phyloP scores from a whole-genome alignment of 805 yeast genomes.

The Priceomyces melissophilus region DNA sequence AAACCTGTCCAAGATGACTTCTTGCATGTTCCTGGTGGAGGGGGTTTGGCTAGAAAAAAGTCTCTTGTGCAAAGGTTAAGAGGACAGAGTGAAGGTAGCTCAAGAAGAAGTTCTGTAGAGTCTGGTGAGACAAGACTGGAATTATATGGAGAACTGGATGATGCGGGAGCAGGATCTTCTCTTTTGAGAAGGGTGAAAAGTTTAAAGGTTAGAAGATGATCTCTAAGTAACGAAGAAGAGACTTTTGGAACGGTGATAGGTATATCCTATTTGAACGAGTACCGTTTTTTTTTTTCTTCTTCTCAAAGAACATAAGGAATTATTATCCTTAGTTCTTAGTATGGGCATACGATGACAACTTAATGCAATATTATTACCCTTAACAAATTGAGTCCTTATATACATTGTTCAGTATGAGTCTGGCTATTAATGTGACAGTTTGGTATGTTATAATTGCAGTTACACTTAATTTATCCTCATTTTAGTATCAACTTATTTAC shows the following conservation, averaged over 20 bases:
- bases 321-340: background rate
- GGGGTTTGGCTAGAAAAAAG: constrained; percentile 71
- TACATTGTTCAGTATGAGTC: too few relatives aligned
- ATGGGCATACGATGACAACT: too few relatives aligned
- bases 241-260: too few relatives aligned
- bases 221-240: constrained; percentile 1
- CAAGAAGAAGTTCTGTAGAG: constrained; percentile 27
- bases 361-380: background rate
- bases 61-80: constrained; percentile 71
- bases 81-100: constrained; percentile 26
- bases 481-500: too few relatives aligned
- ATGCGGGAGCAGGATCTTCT: constrained; percentile 42
- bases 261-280: too few relatives aligned
- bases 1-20: constrained; percentile 31
- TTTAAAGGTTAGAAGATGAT: constrained; percentile 68
- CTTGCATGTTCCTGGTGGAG: constrained; percentile 16
- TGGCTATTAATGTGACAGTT: too few relatives aligned
- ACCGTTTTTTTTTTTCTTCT: too few relatives aligned
- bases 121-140: constrained; percentile 10
- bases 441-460: too few relatives aligned
- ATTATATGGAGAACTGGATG: constrained; percentile 11
- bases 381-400: background rate
- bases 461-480: too few relatives aligned
- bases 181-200: constrained; percentile 84
- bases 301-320: too few relatives aligned